Evolutionary conservation across 352 stramenopile genomes (phyloP), one percentile per base, ranked within the genome.

Genomic region (Phytophthora brassicae): DNA sequence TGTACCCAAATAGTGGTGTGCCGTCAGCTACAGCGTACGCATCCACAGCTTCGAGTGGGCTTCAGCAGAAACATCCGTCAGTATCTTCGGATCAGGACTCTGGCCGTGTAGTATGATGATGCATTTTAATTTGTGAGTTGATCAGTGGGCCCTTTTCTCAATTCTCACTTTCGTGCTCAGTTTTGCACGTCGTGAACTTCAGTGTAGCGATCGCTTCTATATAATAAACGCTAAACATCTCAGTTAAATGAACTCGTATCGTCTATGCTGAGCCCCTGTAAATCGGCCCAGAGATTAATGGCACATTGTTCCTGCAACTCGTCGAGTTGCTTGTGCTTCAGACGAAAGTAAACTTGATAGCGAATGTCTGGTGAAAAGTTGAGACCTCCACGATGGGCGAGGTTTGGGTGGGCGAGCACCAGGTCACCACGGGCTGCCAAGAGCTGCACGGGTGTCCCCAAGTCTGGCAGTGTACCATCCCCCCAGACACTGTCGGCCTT

Each of bases 281-380:
- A 68, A 52, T 91, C 81, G 6, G 68, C 65, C 58, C 66, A 93
- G 4, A 90, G 50, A 39, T 87, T 54, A 2, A 48, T 49, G 3
- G 8, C 17, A 8, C 68, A 71, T 5, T 61, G 29, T 3, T 57
- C 23, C 38, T 86, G 66, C 6, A 80, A 69, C 8, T 43, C 48
- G 16, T 75, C 60, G 36, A 90, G 68, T 17, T 75, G 56, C 16
- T 78, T 71, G 68, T 94, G 82, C 68, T 92, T 94, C 55, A 94
- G 75, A 23, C 84, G 84, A 42, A 92, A 92, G 77, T 92, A 92
- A 11, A 94, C 54, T 66, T 92, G 84, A 55, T 94, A 94, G 20
- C 82, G 81, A 39, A 94, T 83, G 53, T 94, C 76, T 0, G 79
- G 82, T 2, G 81, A 92, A 50, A 91, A 94, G 70, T 92, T 94